Conservation (phyloP, 257 asterid species). For the Plantago major region DNA sequence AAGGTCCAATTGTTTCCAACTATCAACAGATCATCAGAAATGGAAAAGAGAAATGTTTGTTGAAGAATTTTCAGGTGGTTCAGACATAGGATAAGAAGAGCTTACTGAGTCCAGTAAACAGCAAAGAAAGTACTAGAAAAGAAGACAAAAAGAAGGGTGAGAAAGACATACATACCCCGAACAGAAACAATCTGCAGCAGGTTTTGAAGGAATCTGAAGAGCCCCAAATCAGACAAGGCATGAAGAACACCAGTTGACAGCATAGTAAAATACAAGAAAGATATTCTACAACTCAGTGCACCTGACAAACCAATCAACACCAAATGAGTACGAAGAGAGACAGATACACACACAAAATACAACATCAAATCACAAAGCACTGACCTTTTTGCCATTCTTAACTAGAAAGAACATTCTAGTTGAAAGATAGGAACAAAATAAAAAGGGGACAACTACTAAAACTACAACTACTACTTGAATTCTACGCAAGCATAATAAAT, state of each 20-base stretch:
- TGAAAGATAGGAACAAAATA: conserved; percentile 21
- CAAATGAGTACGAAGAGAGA: conserved; percentile 17
- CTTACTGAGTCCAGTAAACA: no score
- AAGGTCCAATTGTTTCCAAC: no score
- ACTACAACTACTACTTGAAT: conserved; percentile 32
- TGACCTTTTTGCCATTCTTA: conserved; percentile 14
- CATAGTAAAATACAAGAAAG: conserved; percentile 42
- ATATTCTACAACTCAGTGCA: conserved; percentile 29
- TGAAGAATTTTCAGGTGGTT: no score
- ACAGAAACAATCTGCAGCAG: conserved; percentile 55
- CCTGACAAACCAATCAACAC: conserved; percentile 22
- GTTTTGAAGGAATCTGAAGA: conserved; percentile 48
- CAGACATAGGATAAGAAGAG: conserved; percentile 12
- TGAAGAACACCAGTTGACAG: conserved; percentile 40
- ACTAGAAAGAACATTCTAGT: conserved; percentile 38
- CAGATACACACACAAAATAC: conserved; percentile 4
- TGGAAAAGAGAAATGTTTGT: no score
- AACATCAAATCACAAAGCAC: conserved; percentile 13
- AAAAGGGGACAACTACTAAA: not conserved
- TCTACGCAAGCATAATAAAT: conserved; percentile 44
- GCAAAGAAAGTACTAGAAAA: no score
- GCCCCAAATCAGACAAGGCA: conserved; percentile 52
- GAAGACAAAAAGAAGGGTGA: conserved; percentile 8
- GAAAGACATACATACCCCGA: conserved; percentile 38
- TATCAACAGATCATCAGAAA: no score